Conservation (phyloP, 1,284 basidiomycete genomes). For the Puccinia brachypodii region DNA sequence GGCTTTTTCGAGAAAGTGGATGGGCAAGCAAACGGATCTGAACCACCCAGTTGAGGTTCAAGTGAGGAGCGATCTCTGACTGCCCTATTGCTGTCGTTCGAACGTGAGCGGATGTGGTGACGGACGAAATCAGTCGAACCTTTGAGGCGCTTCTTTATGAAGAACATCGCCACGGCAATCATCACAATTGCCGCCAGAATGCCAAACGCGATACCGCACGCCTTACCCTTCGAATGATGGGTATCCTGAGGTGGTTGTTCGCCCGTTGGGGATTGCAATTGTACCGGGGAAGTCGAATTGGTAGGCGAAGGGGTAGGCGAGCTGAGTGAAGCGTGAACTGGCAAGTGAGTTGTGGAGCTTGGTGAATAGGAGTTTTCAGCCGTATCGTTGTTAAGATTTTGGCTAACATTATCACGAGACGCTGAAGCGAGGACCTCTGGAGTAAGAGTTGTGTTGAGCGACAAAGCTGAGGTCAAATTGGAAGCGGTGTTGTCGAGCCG, state of each 20-base stretch:
- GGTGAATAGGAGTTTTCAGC: background rate
- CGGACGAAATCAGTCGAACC: background rate
- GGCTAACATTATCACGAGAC: background rate
- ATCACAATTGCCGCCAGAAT: background rate
- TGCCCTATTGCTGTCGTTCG: slow-evolving; percentile 42
- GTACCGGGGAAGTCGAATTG: background rate
- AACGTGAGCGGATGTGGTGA: slow-evolving; percentile 6
- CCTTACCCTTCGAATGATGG: slow-evolving; percentile 14
- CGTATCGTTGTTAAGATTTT: background rate
- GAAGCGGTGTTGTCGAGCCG: background rate
- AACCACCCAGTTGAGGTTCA: background rate
- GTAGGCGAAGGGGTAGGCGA: background rate
- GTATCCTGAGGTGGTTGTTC: background rate
- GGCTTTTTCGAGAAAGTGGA: slow-evolving; percentile 25
- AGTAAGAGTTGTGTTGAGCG: slow-evolving; percentile 3
- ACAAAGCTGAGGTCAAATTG: slow-evolving; percentile 3
- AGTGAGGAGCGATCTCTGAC: slow-evolving; percentile 38
- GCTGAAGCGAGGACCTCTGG: background rate
- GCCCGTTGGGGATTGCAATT: background rate
- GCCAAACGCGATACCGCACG: background rate
- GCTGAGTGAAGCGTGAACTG: background rate
- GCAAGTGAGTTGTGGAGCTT: background rate
- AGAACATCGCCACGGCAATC: slow-evolving; percentile 6
- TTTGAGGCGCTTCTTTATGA: slow-evolving; percentile 27
- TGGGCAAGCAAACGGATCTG: slow-evolving; percentile 32